phyloP scores from a whole-genome alignment of 2,329 filamentous ascomycete genomes.

The Leptodontidium sp. region DNA sequence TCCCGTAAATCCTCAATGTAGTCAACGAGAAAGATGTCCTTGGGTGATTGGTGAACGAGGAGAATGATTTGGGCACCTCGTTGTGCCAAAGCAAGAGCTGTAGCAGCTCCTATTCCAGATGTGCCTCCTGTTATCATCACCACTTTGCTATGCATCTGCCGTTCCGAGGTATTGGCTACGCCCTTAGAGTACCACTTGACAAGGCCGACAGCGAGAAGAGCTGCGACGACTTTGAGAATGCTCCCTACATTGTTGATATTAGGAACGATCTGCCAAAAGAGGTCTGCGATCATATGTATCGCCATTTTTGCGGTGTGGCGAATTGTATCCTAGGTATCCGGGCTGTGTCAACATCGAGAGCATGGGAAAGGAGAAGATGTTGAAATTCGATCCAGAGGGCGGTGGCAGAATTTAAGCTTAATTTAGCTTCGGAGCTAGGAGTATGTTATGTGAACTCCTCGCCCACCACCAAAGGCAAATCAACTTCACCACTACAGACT shows the following conservation, averaged over 20 bases:
- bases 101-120: slow-evolving; percentile 85
- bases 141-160: slow-evolving; percentile 91
- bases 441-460: background rate
- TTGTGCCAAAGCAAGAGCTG: slow-evolving; percentile 76
- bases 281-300: slow-evolving; percentile 43
- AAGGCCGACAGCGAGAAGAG: slow-evolving; percentile 60
- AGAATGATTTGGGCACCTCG: slow-evolving; percentile 92
- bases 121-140: slow-evolving; percentile 94
- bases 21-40: slow-evolving; percentile 89
- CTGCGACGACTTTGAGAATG: slow-evolving; percentile 60
- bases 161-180: slow-evolving; percentile 75
- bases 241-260: slow-evolving; percentile 48
- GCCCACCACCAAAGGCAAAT: background rate
- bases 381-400: slow-evolving; percentile 11
- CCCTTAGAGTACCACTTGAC: slow-evolving; percentile 84
- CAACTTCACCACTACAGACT: background rate
- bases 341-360: background rate
- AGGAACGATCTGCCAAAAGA: slow-evolving; percentile 38
- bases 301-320: slow-evolving; percentile 40
- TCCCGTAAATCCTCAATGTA: slow-evolving; percentile 88
- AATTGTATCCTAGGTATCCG: background rate
- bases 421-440: slow-evolving; percentile 20
- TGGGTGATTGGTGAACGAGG: slow-evolving; percentile 81
- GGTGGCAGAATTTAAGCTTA: slow-evolving; percentile 37
- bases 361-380: slow-evolving; percentile 12